Base-by-base conservation (phyloP, 345 rosid genomes). In the Lenwebbia sp. region DNA sequence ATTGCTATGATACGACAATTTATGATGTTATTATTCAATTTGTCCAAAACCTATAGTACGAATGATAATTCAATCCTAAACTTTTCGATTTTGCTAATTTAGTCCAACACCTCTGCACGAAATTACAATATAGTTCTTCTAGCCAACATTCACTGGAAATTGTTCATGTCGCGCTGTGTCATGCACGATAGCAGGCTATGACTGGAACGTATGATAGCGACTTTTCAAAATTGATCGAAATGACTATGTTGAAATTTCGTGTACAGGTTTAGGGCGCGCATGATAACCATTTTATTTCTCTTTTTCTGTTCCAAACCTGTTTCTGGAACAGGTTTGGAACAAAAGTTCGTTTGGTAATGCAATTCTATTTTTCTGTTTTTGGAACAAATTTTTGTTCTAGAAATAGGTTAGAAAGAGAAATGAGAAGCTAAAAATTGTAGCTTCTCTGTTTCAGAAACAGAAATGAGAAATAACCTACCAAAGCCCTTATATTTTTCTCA, bases 131-230 rank as follows among this genome's bases (percentile, higher is more conserved):
- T 33, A 65, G 1, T 65, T 37, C 3, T 65, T 65, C 5, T 0
- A 9, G 6, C 22, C 6, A 65, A 33, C 19, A 33, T 65, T 19
- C 3, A 0, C 4, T 14, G 8, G 0, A 62, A 15, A 62, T 62
- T 4, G 0, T 11, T 2, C 10, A 0, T 8, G 10, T 33, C 6
- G 44, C 10, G 7, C 1, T 1, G 2, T 33, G 23, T 10, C 37
- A 17, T 23, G 5, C 10, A 65, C 19, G 12, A 65, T 5, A 65
- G 11, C 25, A 0, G 1, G 75, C 15, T 21, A 62, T 30, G 9
- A 30, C 21, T 62, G 8, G 22, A 62, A 30, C 3, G 8, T 8
- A 62, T 9, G 19, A 2, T 30, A 62, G 25, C 5, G 3, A 33
- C 21, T 54, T 54, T 5, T 4, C 13, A 65, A 65, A 33, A 65